phyloP scores from a whole-genome alignment of 176 grass and related monocot genomes.

The Saccharum officinarum region DNA sequence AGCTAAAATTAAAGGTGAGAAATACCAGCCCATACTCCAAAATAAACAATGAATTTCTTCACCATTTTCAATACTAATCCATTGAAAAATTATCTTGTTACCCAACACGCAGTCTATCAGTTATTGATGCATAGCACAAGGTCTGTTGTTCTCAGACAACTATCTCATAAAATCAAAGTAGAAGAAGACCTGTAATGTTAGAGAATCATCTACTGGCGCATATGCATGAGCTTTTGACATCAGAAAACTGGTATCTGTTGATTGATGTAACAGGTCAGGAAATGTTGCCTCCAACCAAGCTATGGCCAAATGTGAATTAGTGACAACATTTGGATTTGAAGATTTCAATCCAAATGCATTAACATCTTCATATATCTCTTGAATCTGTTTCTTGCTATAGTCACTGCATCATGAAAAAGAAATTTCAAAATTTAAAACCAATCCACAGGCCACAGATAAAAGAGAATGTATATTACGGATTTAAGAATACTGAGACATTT shows the following conservation, averaged over 20 bases:
- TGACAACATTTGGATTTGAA: slow-evolving; percentile 67
- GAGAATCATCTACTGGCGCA: slow-evolving; percentile 79
- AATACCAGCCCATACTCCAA: slow-evolving; percentile 15
- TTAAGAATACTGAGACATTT: background rate
- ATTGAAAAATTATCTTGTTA: background rate
- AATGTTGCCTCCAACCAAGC: slow-evolving; percentile 93
- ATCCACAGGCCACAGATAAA: background rate
- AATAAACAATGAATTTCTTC: slow-evolving; percentile 14
- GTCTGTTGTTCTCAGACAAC: slow-evolving; percentile 1
- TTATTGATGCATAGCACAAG: background rate
- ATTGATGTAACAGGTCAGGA: slow-evolving; percentile 70
- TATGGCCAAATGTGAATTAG: slow-evolving; percentile 74
- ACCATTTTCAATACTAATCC: background rate
- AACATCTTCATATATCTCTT: slow-evolving; percentile 90
- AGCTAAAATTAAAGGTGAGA: background rate
- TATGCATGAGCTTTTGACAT: slow-evolving; percentile 79
- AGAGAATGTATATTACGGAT: slow-evolving; percentile 2
- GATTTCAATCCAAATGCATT: slow-evolving; percentile 74
- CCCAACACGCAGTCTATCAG: background rate
- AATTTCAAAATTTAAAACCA: slow-evolving; percentile 16
- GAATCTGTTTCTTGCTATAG: slow-evolving; percentile 65
- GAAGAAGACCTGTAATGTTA: slow-evolving; percentile 75
- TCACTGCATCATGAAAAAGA: slow-evolving; percentile 50
- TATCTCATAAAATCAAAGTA: slow-evolving; percentile 13
- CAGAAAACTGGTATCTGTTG: slow-evolving; percentile 37